Evolutionary conservation across 2,329 filamentous ascomycete genomes (phyloP), one percentile per base, ranked within the genome.

Genomic region (Penicillium sp.): DNA sequence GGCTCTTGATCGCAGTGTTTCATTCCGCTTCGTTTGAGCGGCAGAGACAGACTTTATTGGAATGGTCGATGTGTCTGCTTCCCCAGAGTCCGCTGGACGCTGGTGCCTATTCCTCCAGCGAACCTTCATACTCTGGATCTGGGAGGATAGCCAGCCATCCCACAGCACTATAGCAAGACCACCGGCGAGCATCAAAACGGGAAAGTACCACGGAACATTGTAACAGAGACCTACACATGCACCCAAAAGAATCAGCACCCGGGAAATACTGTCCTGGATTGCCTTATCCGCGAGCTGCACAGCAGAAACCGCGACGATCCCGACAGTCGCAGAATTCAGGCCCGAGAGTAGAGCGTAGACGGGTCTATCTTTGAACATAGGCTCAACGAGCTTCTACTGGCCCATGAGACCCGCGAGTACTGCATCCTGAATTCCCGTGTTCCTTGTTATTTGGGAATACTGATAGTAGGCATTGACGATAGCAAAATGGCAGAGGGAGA

Each of bases 121-220:
- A 16, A 36, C 29, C 26, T 39, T 54, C 43, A 59, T 62, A 32
- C 60, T 64, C 16, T 64, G 56, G 4, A 71, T 58, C 0, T 65
- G 57, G n/a, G 75, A 71, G 5, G 76, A 51, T 64, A 75, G 74
- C 28, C 71, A 68, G 29, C 65, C 68, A 60, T 87, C 83, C 69
- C 78, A 80, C 0, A 77, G 37, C 0, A 80, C 59, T 0, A 79
- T 77, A 0, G 63, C 60, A 1, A 73, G 8, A 0, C 83, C 84
- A 0, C 74, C 77, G 1, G 70, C 48, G 0, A 76, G 51, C 63
- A 87, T 81, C 4, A 88, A 57, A 0, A 79, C 53, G 0, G 85
- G 85, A 31, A 87, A 88, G 50, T 85, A 89, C 85, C 85, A 89
- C 0, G 88, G 63, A 0, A 83, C 78, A 34, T 80, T 86, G 51